Base-by-base conservation (phyloP, 306 rosid species). In the Astragalus glycyphyllos region DNA sequence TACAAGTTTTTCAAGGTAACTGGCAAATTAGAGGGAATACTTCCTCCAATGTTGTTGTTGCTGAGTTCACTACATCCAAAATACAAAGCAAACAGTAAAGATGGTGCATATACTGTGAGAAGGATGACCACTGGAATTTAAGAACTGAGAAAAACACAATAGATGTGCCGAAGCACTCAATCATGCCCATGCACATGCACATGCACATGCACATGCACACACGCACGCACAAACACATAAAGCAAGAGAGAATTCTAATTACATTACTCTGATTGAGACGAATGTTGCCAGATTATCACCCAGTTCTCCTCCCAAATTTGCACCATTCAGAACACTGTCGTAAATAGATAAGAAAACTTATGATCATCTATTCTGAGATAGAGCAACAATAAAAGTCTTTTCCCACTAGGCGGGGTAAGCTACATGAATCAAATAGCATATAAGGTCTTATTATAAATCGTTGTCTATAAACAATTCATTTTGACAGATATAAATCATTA, bases 41-140 rank as follows among this genome's bases (percentile, higher is more conserved):
- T 86, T 63, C 99, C 99, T 53, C 99, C 99, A 38, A 91, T 89
- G 47, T 75, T 85, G 83, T 95, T 95, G 89, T 91, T 95, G 92
- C 99, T 95, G 12, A 95, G 83, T 76, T 89, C 96, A 56, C 99
- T 95, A 90, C 69, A 79, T 57, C 80, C 69, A 65, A 64, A 80
- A 73, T 68, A 71, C 11, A 73, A 63, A 20, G 41, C 69, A 71
- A 77, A 62, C 32, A 68, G 68, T 63, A 75, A 64, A 72, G 31
- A 49, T 41, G 11, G 20, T 69, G 55, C 16, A 55, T 9, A 20
- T 11, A 31, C 58, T 38, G 41, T 61, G 34, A 68, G 49, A 73
- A 64, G 70, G 13, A 71, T 20, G 68, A 53, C 15, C 4, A 35
- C 49, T 48, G 45, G 31, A 62, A 57, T 32, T 50, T 14, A 75